Conservation (phyloP, 331 rosid species). For the Acacia pycnantha region DNA sequence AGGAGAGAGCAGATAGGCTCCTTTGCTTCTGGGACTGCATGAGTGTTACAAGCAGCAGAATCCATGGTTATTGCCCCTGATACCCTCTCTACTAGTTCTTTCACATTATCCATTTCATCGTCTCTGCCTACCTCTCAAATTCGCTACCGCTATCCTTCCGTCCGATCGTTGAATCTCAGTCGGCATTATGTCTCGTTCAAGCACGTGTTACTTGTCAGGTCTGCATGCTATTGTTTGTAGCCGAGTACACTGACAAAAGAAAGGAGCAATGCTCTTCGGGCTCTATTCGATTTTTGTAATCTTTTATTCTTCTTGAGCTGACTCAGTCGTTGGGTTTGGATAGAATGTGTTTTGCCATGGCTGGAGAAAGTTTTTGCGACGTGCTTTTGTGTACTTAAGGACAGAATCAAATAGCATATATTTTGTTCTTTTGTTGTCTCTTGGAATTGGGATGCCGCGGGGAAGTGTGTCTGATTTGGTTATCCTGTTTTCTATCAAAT, state of each 20-base stretch:
- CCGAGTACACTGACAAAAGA: not conserved
- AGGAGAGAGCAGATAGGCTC: not conserved
- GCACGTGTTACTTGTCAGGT: not conserved
- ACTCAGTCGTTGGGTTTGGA: not conserved
- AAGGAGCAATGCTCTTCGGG: not conserved
- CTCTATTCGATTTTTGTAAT: not conserved
- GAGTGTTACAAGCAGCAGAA: conserved; percentile 52
- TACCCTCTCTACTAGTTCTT: conserved; percentile 36
- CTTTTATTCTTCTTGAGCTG: not conserved
- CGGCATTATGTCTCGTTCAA: conserved; percentile 21
- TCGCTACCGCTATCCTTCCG: conserved; percentile 55
- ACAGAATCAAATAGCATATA: not conserved
- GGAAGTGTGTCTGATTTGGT: not conserved
- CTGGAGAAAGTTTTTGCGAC: not conserved
- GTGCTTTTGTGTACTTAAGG: not conserved
- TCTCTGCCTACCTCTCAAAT: conserved; percentile 45
- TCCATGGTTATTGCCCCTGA: conserved; percentile 64
- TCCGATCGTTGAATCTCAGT: conserved; percentile 48
- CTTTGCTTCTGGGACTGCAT: conserved; percentile 56
- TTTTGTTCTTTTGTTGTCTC: not conserved
- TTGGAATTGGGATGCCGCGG: not conserved
- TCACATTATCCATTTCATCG: conserved; percentile 31
- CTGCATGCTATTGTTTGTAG: conserved; percentile 3
- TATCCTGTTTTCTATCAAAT: not conserved
- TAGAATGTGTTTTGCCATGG: not conserved